Evolutionary conservation across 176 grass and related monocot species (phyloP), one percentile per base, ranked within the genome.

Genomic region (Raddia guianensis): DNA sequence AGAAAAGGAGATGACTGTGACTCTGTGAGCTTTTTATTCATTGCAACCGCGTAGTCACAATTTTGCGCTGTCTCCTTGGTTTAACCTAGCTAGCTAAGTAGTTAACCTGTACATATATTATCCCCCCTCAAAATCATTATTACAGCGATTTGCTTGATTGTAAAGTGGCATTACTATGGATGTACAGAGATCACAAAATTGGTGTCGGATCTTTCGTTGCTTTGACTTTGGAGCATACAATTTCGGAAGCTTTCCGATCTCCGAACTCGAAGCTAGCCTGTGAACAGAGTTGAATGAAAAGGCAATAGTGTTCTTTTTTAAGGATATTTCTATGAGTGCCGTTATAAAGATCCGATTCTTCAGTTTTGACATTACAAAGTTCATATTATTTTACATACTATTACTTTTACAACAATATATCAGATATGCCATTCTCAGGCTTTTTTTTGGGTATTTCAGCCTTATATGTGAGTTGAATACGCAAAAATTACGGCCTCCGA

Each of bases 1-100:
- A 89, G 68, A 95, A 95, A 88, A 85, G 72, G 78, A 83, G 70
- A 63, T 93, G 82, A 93, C 40, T 12, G 49, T n/a, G n/a, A n/a
- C n/a, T n/a, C n/a, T n/a, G n/a, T 16, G 47, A 59, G 54, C 64
- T 82, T 11, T 40, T 12, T 50, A 60, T 52, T 45, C 69, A 32
- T 73, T 53, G 57, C 57, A 82, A 82, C 19, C n/a, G 16, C 55
- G 40, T 56, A 55, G 18, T 61, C 63, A 49, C 11, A 32, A 11
- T 63, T 80, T 82, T 82, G 6, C 18, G 48, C n/a, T 10, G 2
- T 64, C 60, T n/a, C 58, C 8, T 1, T 2, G 11, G n/a, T 60
- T 68, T 51, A 49, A 73, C 48, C 76, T 76, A 65, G 74, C 7
- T 54, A 70, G 49, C 76, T 85, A 81, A 85, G 70, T 54, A 70